Evolutionary conservation across 202 grass and related monocot species (phyloP), one percentile per base, ranked within the genome.

Genomic region (Eragrostis tef): DNA sequence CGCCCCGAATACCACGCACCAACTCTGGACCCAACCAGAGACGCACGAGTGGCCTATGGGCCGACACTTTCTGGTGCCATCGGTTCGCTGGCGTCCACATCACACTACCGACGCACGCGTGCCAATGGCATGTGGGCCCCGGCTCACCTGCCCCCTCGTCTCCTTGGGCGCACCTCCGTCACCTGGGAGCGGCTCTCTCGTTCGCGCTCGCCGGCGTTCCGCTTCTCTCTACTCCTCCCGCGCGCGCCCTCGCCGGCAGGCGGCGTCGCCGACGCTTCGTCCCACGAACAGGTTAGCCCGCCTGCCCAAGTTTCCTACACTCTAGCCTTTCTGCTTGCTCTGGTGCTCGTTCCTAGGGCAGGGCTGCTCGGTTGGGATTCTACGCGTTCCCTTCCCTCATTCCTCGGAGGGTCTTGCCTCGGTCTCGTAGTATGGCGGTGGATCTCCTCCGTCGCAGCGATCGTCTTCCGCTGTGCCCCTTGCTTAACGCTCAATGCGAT

Each of bases 251-350:
- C 71, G 5, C 7, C 81, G 31, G 45, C 20, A 47, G 60, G 47
- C 39, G 64, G 57, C 24, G 17, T 12, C 39, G 36, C 49, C 27
- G 16, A 20, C 44, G 26, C 7, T 12, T 7, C 3, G 62, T 2
- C 51, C 62, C 42, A 17, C 63, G 72, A 69, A 42, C 72, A 68
- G 72, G 72, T 68, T 64, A 77, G 81, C 24, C 81, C 63, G 12
- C 34, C 29, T 3, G 56, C 54, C 54, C 56, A 39, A 39, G 3
- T 39, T 2, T 5, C 34, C 34, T 17, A 41, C 7, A 10, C 60
- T 65, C 26, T 39, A 17, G 6, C 47, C 19, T 47, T 47, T 19
- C 19, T 13, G 20, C 63, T 48, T 20, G 27, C 31, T 61, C 11
- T 27, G 25, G 25, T 65, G 36, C 75, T 64, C 24, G 27, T 11